These are phyloP conservation scores for Moesziomyces globuligerus DNA, from an alignment of 1,284 basidiomycete genomes.

Conservation along the genomic window DNA sequence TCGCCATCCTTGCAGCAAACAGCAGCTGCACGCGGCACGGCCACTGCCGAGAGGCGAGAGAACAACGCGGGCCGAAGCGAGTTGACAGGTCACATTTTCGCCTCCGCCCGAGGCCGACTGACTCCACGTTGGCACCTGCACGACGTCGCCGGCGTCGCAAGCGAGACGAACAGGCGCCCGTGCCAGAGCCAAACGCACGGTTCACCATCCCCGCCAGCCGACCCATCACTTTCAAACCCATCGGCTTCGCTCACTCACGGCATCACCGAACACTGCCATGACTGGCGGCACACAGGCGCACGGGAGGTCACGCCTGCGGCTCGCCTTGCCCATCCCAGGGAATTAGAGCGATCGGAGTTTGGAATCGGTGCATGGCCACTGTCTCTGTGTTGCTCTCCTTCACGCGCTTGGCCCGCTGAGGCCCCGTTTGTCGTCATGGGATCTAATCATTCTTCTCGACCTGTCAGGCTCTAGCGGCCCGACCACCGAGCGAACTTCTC, in stretches of 20 bases:
- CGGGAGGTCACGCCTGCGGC: no score
- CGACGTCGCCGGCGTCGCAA: not conserved
- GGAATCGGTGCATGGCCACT: constrained; percentile 1
- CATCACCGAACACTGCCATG: no score
- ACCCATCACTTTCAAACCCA: not conserved
- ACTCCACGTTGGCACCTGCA: not conserved
- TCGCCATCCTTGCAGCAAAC: no score
- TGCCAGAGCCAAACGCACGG: not conserved
- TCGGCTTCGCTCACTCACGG: no score
- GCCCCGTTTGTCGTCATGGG: not conserved
- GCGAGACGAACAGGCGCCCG: not conserved
- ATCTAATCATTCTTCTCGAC: not conserved
- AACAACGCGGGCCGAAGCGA: not conserved
- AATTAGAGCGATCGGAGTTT: constrained; percentile 8
- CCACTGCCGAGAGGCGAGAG: not conserved
- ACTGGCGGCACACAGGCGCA: no score
- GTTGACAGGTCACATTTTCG: not conserved
- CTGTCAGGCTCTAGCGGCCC: no score
- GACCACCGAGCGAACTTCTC: no score
- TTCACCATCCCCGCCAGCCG: not conserved
- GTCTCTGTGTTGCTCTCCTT: constrained; percentile 19
- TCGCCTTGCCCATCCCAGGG: no score
- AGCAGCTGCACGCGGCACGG: not conserved
- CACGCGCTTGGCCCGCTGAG: not conserved
- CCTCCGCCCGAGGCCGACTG: not conserved